Base-by-base conservation (phyloP, 108 stramenopile genomes). In the Cyclotella choctawhatcheeana region DNA sequence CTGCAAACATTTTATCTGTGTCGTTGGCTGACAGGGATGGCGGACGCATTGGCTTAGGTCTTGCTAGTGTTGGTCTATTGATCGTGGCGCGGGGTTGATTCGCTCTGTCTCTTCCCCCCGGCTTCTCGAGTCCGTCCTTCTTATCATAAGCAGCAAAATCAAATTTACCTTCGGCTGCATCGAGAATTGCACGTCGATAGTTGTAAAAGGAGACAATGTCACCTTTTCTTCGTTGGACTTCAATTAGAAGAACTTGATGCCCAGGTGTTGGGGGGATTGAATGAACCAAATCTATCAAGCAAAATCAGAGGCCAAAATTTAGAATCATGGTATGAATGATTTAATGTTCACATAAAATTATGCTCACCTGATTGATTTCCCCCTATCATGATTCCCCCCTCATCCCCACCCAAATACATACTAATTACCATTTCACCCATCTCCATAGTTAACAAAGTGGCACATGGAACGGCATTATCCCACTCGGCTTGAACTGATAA, bases 191-290 rank as follows among this genome's bases (percentile, higher is more conserved):
- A 18, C 90, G 70, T 17, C 81, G 75, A 62, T 92, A 93, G 24
- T 88, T 81, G 80, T 95, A 90, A 67, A 90, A 95, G 44, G 81
- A 78, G 29, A 95, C 85, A 25, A 89, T 82, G 71, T 85, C 84
- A 25, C 94, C 94, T 60, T 89, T 92, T 45, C 91, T 72, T 30
- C 94, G 82, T 64, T 91, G 90, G 20, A 89, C 61, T 66, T 95
- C 94, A 14, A 92, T 83, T 8, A 92, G 51, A 18, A 79, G 43
- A 34, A 73, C 60, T 54, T 66, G 68, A 60, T 52, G 63, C 34
- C 63, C 63, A 1, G 63, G 63, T 27, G 63, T 64, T 47, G 67
- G 45, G 40, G 52, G 50, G 48, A 66, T 71, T 25, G 65, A 35
- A 33, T 33, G 37, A 50, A 65, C 33, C 30, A 55, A 65, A 56